phyloP scores from a whole-genome alignment of 2,329 filamentous ascomycete species.

The Aspergillus floridensis region DNA sequence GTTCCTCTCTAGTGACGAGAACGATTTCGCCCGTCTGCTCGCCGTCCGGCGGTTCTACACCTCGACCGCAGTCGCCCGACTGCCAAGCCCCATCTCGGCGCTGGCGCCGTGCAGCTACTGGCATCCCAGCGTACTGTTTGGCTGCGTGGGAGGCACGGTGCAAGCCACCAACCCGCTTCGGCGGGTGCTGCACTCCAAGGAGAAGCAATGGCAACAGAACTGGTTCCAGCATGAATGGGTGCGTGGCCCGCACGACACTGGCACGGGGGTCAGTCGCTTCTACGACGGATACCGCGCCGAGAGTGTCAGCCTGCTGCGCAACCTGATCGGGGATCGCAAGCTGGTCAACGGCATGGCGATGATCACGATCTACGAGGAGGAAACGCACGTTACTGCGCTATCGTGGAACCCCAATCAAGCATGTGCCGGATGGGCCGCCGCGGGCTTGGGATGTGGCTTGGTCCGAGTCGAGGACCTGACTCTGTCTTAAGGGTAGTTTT shows the following conservation, averaged over 20 bases:
- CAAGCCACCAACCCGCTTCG: constrained; percentile 52
- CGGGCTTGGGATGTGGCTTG: constrained; percentile 65
- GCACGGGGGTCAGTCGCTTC: constrained; percentile 42
- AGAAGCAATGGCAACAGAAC: constrained; percentile 52
- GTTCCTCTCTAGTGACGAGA: constrained; percentile 56
- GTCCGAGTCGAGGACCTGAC: constrained; percentile 66
- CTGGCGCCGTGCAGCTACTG: constrained; percentile 38
- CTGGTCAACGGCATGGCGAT: constrained; percentile 33
- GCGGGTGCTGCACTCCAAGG: constrained; percentile 51
- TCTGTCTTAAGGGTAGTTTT: constrained; percentile 16
- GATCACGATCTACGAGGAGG: constrained; percentile 58
- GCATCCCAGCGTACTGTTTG: constrained; percentile 56
- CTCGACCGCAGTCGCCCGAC: constrained; percentile 48
- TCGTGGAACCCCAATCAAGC: constrained; percentile 67
- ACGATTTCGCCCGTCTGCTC: constrained; percentile 49
- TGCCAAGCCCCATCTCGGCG: constrained; percentile 38
- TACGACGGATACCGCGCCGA: constrained; percentile 46
- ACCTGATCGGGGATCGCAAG: constrained; percentile 31
- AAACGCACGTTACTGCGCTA: constrained; percentile 60
- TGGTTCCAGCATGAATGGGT: constrained; percentile 61
- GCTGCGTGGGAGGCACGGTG: constrained; percentile 53
- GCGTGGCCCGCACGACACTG: constrained; percentile 23
- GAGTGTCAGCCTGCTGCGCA: constrained; percentile 32
- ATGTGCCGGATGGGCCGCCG: constrained; percentile 67
- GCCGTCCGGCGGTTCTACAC: constrained; percentile 54